Percentiles rank a stretch among this genome's conserved stretches.
phyloP scores from a whole-genome alignment of 371 early-diverging fungal species.

The Rhizopus arrhizus region DNA sequence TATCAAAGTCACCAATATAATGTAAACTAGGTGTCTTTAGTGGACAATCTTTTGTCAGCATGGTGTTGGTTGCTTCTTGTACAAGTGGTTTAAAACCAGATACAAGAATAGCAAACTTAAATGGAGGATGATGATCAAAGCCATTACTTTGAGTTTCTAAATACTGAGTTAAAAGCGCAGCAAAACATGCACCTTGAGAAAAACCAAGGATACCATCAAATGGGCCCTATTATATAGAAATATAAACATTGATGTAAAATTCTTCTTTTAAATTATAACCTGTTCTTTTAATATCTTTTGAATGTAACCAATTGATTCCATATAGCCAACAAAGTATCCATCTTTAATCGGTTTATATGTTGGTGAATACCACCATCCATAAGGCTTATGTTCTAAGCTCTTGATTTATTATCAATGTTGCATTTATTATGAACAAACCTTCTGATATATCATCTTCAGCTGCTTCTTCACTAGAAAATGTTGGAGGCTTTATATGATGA shows the following conservation, averaged over 20 bases:
- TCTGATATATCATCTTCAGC: slow-evolving; percentile 34
- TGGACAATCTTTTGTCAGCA: slow-evolving; percentile 9
- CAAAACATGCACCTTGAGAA: slow-evolving; percentile 66
- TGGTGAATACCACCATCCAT: slow-evolving; percentile 54
- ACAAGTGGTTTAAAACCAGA: slow-evolving; percentile 58
- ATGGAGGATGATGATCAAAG: slow-evolving; percentile 41
- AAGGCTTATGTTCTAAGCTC: slow-evolving; percentile 37
- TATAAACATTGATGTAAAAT: neutral
- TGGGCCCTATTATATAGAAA: slow-evolving; percentile 46
- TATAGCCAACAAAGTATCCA: slow-evolving; percentile 52
- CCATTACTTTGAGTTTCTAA: slow-evolving; percentile 24
- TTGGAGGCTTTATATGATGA: slow-evolving; percentile 50
- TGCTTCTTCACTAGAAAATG: slow-evolving; percentile 33
- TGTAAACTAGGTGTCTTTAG: slow-evolving; percentile 60
- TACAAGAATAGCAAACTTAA: slow-evolving; percentile 57
- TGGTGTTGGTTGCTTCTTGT: slow-evolving; percentile 23
- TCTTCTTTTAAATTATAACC: slow-evolving; percentile 22
- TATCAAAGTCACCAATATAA: slow-evolving; percentile 60
- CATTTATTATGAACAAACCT: slow-evolving; percentile 25
- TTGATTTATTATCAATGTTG: neutral
- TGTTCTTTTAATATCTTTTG: slow-evolving; percentile 44
- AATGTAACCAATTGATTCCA: slow-evolving; percentile 50
- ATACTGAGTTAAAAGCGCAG: slow-evolving; percentile 54
- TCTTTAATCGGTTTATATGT: slow-evolving; percentile 40
- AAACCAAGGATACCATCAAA: slow-evolving; percentile 73